Evolutionary conservation across 1,139 yeast species (phyloP).

Genomic region (Yamadazyma buinensis): DNA sequence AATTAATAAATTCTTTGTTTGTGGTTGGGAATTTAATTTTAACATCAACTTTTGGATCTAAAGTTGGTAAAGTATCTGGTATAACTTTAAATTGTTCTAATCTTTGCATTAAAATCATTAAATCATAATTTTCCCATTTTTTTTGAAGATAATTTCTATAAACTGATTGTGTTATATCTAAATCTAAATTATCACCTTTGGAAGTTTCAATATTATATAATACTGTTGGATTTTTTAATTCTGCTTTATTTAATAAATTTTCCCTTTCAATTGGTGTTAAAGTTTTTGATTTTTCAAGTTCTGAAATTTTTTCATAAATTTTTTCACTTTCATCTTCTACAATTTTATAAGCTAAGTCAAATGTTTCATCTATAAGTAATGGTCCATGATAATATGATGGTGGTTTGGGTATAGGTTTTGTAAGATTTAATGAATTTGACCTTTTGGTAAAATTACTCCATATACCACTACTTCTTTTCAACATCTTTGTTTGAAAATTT

Average conservation of each 20-base stretch:
- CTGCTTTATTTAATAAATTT: conserved; percentile 42
- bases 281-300: conserved; percentile 4
- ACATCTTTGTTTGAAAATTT: conserved; percentile 9
- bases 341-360: conserved; percentile 61
- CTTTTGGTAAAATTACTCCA: conserved; percentile 49
- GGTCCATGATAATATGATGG: conserved; percentile 55
- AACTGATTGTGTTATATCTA: conserved; percentile 75
- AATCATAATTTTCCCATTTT: conserved; percentile 68
- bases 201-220: conserved; percentile 50
- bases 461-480: conserved; percentile 25
- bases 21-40: conserved; percentile 67
- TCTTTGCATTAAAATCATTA: conserved; percentile 81
- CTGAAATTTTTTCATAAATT: conserved; percentile 19
- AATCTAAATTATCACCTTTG: conserved; percentile 20
- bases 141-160: conserved; percentile 65
- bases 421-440: conserved; percentile 28
- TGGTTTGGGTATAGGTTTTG: conserved; percentile 1
- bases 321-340: conserved; percentile 44
- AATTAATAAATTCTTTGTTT: conserved; percentile 44
- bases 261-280: conserved; percentile 17
- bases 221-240: conserved; percentile 77
- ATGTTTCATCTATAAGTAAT: conserved; percentile 64
- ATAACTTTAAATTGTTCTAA: conserved; percentile 80
- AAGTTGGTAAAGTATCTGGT: conserved; percentile 91
- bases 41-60: conserved; percentile 79